phyloP scores from a whole-genome alignment of 148 eudicot genomes.

The Pouteria glomerata region DNA sequence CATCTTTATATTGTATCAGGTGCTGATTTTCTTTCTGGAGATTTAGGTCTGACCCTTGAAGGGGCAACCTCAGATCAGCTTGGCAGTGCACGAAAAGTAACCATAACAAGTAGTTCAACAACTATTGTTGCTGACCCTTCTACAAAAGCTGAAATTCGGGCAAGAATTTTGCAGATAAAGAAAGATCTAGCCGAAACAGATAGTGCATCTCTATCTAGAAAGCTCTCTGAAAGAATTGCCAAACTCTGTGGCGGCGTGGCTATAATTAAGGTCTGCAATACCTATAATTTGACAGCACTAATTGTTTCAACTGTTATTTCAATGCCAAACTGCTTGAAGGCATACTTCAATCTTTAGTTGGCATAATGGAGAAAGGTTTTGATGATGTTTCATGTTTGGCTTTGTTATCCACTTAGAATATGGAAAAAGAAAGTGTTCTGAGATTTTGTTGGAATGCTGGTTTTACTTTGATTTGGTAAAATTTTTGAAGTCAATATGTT shows the following conservation, averaged over 20 bases:
- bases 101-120: constrained; percentile 60
- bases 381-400: constrained; percentile 4
- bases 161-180: constrained; percentile 84
- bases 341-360: constrained; percentile 1
- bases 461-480: background rate
- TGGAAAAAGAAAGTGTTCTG: background rate
- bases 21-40: constrained; percentile 86
- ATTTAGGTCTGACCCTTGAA: constrained; percentile 68
- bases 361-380: constrained; percentile 5
- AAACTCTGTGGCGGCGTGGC: constrained; percentile 91
- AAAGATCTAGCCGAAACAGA: constrained; percentile 82
- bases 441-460: background rate
- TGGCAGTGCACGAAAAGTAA: constrained; percentile 80
- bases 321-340: background rate
- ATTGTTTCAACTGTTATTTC: background rate
- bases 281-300: background rate
- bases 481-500: background rate
- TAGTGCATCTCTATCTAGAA: constrained; percentile 40
- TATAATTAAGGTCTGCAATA: constrained; percentile 63
- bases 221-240: constrained; percentile 83
- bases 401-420: background rate
- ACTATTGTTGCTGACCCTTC: constrained; percentile 82
- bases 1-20: constrained; percentile 38
- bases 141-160: constrained; percentile 79
- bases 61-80: constrained; percentile 89